Evolutionary conservation across 2,329 filamentous ascomycete species (phyloP).

Genomic region (Drechslerella coelobrocha): DNA sequence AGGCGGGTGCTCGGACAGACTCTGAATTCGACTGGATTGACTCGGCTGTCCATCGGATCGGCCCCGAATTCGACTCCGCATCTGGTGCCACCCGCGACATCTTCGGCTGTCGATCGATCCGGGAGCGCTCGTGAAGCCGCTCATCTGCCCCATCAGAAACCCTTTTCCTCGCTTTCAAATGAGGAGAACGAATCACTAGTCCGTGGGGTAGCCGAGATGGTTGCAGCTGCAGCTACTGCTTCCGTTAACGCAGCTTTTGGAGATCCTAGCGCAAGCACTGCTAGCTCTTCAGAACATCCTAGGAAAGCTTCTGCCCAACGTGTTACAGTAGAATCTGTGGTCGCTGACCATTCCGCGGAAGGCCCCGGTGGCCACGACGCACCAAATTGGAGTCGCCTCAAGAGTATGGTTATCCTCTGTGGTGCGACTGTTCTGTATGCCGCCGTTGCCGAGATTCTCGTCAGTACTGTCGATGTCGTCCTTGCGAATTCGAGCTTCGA

Average conservation of each 20-base stretch:
- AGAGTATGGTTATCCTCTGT: conserved; percentile 88
- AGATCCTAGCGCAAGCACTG: conserved; percentile 41
- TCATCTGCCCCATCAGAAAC: conserved; percentile 59
- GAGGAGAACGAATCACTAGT: conserved; percentile 82
- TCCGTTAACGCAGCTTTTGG: conserved; percentile 60
- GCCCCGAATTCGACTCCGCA: conserved; percentile 26
- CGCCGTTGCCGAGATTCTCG: conserved; percentile 94
- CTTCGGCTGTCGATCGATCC: conserved; percentile 64
- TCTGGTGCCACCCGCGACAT: conserved; percentile 11
- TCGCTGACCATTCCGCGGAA: conserved; percentile 42
- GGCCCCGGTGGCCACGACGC: conserved; percentile 74
- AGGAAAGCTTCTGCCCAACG: conserved; percentile 55
- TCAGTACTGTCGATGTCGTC: conserved; percentile 97
- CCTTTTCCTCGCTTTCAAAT: conserved; percentile 74
- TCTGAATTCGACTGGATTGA: conserved; percentile 74
- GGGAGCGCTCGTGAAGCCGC: conserved; percentile 74
- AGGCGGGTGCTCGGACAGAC: conserved; percentile 93
- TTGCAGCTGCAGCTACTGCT: conserved; percentile 85
- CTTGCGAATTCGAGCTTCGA: conserved; percentile 88
- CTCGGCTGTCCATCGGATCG: conserved; percentile 55
- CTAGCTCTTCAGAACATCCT: conserved; percentile 48
- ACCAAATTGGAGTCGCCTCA: conserved; percentile 94
- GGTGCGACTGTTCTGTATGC: conserved; percentile 90
- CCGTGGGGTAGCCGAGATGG: conserved; percentile 89
- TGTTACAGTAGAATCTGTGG: conserved; percentile 54